Evolutionary conservation across 306 rosid genomes (phyloP), one percentile per base, ranked within the genome.

Genomic region (Fagus sylvatica): DNA sequence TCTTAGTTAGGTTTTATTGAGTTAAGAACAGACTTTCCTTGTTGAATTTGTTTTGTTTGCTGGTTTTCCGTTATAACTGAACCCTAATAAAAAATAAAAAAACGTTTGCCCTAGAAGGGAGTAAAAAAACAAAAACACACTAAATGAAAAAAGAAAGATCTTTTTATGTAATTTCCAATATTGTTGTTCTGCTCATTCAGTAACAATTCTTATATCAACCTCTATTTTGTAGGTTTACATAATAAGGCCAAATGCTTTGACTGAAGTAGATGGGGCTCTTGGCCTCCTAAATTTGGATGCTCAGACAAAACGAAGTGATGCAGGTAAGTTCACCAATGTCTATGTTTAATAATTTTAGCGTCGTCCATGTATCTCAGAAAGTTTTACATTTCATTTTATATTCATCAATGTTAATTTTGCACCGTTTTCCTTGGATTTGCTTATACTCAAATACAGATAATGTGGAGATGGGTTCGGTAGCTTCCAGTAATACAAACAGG

Each of bases 211-310:
- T 7, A 57, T 57, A 28, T 11, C 16, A 34, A 62, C 8, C 11
- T 62, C 19, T 72, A 17, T 74, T 34, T 73, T 76, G 80, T 79
- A 94, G 98, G 94, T 90, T 78, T 86, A 82, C 75, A 83, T 94
- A 65, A 79, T 81, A 73, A 86, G 91, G 82, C 85, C 91, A 53
- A 86, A 82, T 75, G 85, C 77, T 74, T 72, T 77, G 42, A 79
- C 80, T 34, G 97, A 91, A 84, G 81, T 78, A 71, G 94, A 91
- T 56, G 97, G 93, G 43, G 83, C 89, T 57, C 87, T 80, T 79
- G 76, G 82, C 33, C 85, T 77, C 53, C 75, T 78, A 40, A 85
- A 78, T 84, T 80, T 75, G 79, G 93, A 92, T 39, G 77, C 79
- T 80, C 76, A 43, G 22, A 40, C 83, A 16, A 88, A 83, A 76